Evolutionary conservation across 2,329 filamentous ascomycete genomes (phyloP), one percentile per base, ranked within the genome.

Genomic region (Fusarium buxicola): DNA sequence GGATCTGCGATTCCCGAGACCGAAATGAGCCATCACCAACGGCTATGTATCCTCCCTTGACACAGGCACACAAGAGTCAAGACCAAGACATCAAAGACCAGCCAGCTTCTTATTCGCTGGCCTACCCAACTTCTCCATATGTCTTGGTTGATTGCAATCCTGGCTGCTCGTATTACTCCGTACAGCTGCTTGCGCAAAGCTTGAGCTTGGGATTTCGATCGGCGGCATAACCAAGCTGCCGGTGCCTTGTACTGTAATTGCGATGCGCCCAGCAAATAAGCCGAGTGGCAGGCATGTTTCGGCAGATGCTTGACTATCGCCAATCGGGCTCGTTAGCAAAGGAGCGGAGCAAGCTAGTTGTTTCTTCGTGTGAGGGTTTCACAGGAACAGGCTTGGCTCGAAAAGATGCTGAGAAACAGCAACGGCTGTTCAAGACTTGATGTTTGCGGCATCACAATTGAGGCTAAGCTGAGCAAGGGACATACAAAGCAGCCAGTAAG

Each of bases 1-100:
- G 45, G 63, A 64, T 66, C 59, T 36, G 52, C 63, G 63, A 63
- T 63, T 66, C 62, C 62, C 62, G 63, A 63, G 48, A 41, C 55
- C 25, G 62, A 38, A 45, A 39, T 25, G 15, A 52, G 36, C 54
- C 46, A 53, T 63, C 38, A 21, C 31, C 47, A 57, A 58, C 56
- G 44, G 47, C 47, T 24, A n/a, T n/a, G n/a, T n/a, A 28, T 35
- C 40, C 39, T 40, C 50, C 55, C 50, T 64, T 47, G 30, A 35
- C 15, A 49, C 39, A 43, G 30, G 41, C 24, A 39, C 13, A 38
- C 15, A 46, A 12, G 25, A 28, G 36, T 48, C 32, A 30, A 47
- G 45, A 52, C n/a, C 18, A 11, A 4, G n/a, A 32, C 30, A 18
- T 31, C 32, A 24, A 41, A 4, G 27, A 25, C 27, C 9, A 18